Evolutionary conservation across 768 basidiomycete species (phyloP), one percentile per base, ranked within the genome.

Genomic region (Auriscalpium microsporum): DNA sequence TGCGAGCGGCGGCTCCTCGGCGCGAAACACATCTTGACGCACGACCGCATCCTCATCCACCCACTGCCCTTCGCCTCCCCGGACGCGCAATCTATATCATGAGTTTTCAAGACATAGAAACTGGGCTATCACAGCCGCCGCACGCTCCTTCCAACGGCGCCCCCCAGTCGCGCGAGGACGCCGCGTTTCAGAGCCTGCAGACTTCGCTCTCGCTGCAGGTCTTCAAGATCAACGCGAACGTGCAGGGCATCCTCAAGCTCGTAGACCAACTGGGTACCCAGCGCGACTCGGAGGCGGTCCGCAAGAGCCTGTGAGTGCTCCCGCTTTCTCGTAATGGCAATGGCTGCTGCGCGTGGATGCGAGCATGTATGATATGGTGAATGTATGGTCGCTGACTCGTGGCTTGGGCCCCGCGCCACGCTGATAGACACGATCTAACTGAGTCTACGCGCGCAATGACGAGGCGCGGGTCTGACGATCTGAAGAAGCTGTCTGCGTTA

Each of bases 141-240:
- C 60, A 63, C 14, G 62, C 69, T 3, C 69, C 64, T 14, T 54
- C 56, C 11, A 57, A 55, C 10, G 56, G 59, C 23, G 52, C 60
- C 1, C 69, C 77, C 56, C 75, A 73, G 58, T 71, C 72, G 17
- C 71, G 64, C 44, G 84, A 89, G 66, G 91, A 94, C 70, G 78
- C 81, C 8, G 77, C 85, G 4, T 97, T 95, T 69, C 72, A 78
- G 10, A 76, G 75, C 35, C 73, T 94, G 14, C 92, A 93, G 66
- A 83, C 81, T 3, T 90, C 90, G 13, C 71, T 93, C 57, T 87
- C 87, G 1, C 78, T 98, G 7, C 94, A 98, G 69, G 91, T 95
- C 56, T 97, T 98, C 86, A 98, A 98, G 81, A 93, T 98, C 75
- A 94, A 95, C 64, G 82, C 90, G 56, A 99, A 99, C 71, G 93